These are phyloP conservation scores for Hortiboletus campestris DNA, from an alignment of 768 basidiomycete genomes.

Conservation along the genomic window DNA sequence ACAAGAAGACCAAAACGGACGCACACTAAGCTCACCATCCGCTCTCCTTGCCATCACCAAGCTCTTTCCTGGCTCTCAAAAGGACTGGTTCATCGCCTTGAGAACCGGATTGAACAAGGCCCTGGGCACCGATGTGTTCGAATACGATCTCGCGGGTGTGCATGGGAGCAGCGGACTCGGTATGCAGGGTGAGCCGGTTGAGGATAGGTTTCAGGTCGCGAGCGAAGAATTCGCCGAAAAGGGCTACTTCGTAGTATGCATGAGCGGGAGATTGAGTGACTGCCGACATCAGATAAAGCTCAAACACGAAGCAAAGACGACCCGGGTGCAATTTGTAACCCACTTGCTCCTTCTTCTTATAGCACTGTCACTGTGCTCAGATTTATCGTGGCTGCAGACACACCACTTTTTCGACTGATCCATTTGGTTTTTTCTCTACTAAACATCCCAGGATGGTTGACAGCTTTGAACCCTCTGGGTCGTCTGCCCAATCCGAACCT, in stretches of 20 bases:
- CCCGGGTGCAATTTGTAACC: constrained; percentile 5
- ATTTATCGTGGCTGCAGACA: neutral
- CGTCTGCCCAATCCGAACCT: constrained; percentile 17
- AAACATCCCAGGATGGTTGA: constrained; percentile 7
- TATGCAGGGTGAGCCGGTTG: constrained; percentile 78
- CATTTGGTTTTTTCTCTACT: neutral
- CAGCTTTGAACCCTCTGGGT: constrained; percentile 7
- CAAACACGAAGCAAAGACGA: neutral
- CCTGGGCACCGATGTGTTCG: constrained; percentile 69
- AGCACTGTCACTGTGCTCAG: neutral
- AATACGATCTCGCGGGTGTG: constrained; percentile 80
- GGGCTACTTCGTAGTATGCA: constrained; percentile 79
- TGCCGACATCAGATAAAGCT: constrained; percentile 17
- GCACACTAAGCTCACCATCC: constrained; percentile 52
- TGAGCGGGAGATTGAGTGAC: constrained; percentile 39
- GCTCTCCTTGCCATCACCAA: constrained; percentile 50
- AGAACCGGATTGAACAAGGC: constrained; percentile 48
- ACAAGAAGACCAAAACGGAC: neutral
- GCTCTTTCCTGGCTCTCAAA: constrained; percentile 73
- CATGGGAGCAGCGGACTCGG: constrained; percentile 72
- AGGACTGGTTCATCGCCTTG: constrained; percentile 62
- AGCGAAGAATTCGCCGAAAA: constrained; percentile 80
- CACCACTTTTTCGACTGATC: neutral
- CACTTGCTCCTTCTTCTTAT: too few species aligned
- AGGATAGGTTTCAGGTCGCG: constrained; percentile 73